A percentile compares a stretch with the other conserved stretches of the same genome.
phyloP scores from a whole-genome alignment of 2,329 filamentous ascomycete genomes.

The Clarireedia monteithiana region DNA sequence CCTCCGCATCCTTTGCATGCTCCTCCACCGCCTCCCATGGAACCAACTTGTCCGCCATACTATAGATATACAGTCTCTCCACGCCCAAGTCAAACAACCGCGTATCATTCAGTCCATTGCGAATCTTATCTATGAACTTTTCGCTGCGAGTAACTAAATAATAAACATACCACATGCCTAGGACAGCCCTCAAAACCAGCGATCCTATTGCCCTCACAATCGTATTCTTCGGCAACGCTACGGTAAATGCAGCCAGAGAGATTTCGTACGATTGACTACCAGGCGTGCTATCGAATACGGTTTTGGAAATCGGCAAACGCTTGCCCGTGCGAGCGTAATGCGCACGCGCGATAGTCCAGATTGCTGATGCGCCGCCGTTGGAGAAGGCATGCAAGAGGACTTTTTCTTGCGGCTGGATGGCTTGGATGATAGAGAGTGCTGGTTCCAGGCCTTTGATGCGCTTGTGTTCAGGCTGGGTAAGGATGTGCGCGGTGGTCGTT shows the following conservation, averaged over 20 bases:
- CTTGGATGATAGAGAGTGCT: background rate
- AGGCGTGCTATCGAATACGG: background rate
- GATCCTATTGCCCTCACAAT: background rate
- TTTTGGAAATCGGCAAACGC: background rate
- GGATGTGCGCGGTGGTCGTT: background rate
- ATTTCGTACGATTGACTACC: background rate
- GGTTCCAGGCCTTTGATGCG: background rate
- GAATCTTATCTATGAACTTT: background rate
- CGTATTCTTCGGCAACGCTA: background rate
- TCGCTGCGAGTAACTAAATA: background rate
- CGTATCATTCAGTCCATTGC: background rate
- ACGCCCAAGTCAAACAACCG: background rate
- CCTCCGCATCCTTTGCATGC: slow-evolving; percentile 13
- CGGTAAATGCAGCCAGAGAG: background rate
- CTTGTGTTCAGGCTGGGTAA: background rate
- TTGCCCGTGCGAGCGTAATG: background rate
- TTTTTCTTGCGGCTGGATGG: background rate
- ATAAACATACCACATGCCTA: background rate
- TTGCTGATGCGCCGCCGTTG: background rate
- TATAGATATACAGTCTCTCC: background rate
- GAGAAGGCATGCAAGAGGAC: background rate
- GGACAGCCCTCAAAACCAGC: background rate
- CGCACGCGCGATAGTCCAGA: background rate
- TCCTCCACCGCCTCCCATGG: slow-evolving; percentile 20
- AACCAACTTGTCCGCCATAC: slow-evolving; percentile 12